Evolutionary conservation across 1,284 basidiomycete species (phyloP).

Genomic region (Ustilago curta): DNA sequence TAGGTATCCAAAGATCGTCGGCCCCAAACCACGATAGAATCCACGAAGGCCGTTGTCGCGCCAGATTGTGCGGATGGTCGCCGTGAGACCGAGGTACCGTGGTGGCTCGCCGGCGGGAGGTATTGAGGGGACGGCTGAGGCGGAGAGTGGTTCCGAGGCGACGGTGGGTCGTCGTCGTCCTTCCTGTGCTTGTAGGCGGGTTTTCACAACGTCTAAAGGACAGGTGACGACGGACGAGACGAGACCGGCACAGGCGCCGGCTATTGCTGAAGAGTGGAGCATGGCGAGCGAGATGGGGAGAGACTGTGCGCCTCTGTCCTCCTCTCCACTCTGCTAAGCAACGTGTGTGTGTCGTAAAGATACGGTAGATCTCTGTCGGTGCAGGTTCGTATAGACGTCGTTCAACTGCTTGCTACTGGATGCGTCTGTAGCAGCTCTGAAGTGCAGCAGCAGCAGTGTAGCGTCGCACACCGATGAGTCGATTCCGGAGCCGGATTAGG

Average conservation of each 20-base stretch:
- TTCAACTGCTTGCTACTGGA: too few species aligned
- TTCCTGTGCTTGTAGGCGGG: slow-evolving; percentile 89
- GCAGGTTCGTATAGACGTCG: too few species aligned
- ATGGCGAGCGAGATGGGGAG: not conserved
- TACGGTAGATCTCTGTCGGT: not conserved
- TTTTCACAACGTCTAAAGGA: slow-evolving; percentile 97
- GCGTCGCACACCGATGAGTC: too few species aligned
- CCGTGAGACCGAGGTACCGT: slow-evolving; percentile 27
- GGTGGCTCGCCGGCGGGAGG: slow-evolving; percentile 3
- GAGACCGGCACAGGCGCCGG: slow-evolving; percentile 78
- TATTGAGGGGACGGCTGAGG: slow-evolving; percentile 11
- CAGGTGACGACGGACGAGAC: slow-evolving; percentile 94
- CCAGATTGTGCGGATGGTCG: slow-evolving; percentile 57
- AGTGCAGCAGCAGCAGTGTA: too few species aligned
- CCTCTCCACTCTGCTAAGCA: not conserved
- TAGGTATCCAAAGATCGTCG: slow-evolving; percentile 67
- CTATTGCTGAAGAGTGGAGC: slow-evolving; percentile 54
- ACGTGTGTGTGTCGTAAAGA: not conserved
- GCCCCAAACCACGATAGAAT: slow-evolving; percentile 67
- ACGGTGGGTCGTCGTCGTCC: slow-evolving; percentile 22
- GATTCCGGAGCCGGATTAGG: too few species aligned
- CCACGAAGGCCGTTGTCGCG: slow-evolving; percentile 62
- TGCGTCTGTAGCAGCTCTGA: too few species aligned
- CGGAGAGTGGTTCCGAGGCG: not conserved
- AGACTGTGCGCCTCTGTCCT: not conserved